A percentile compares a stretch with the other conserved stretches of the same genome.
These are phyloP conservation scores for Penicillium goetzii DNA, from an alignment of 495 filamentous ascomycete species.

Conservation along the genomic window DNA sequence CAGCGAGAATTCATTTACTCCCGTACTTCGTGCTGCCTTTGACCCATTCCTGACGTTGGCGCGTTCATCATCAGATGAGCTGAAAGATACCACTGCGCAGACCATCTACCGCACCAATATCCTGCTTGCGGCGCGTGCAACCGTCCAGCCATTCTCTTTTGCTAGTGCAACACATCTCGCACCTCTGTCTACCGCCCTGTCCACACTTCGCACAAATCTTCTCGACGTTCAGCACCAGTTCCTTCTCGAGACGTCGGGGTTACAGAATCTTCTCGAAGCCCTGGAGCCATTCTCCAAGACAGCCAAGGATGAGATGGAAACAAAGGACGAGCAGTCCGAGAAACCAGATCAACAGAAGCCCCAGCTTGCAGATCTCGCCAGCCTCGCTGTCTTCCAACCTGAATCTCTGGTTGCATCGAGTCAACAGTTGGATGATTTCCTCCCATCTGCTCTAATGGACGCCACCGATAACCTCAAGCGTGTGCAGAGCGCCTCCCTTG, in stretches of 20 bases:
- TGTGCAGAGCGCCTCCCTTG: slow-evolving; percentile 68
- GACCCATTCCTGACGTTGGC: slow-evolving; percentile 83
- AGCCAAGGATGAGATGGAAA: slow-evolving; percentile 18
- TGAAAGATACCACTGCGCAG: slow-evolving; percentile 56
- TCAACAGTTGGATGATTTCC: slow-evolving; percentile 85
- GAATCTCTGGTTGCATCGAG: slow-evolving; percentile 64
- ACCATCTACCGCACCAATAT: slow-evolving; percentile 87
- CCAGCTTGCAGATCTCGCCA: slow-evolving; percentile 56
- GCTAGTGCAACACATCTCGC: slow-evolving; percentile 45
- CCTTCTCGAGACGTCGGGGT: slow-evolving; percentile 73
- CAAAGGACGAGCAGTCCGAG: slow-evolving; percentile 16
- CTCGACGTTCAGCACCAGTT: slow-evolving; percentile 56
- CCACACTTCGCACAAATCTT: slow-evolving; percentile 45
- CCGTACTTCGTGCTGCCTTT: slow-evolving; percentile 79
- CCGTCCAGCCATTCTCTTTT: slow-evolving; percentile 47
- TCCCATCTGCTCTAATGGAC: slow-evolving; percentile 92
- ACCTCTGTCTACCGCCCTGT: slow-evolving; percentile 42
- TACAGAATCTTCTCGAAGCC: slow-evolving; percentile 68
- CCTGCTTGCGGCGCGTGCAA: slow-evolving; percentile 57
- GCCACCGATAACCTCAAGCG: slow-evolving; percentile 77
- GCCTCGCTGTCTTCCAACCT: slow-evolving; percentile 63
- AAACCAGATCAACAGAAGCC: slow-evolving; percentile 42
- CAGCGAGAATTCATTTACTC: slow-evolving; percentile 59
- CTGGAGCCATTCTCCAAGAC: slow-evolving; percentile 53
- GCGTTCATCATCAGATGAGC: slow-evolving; percentile 65